phyloP scores from a whole-genome alignment of 345 rosid genomes.

The Bruguiera parviflora region DNA sequence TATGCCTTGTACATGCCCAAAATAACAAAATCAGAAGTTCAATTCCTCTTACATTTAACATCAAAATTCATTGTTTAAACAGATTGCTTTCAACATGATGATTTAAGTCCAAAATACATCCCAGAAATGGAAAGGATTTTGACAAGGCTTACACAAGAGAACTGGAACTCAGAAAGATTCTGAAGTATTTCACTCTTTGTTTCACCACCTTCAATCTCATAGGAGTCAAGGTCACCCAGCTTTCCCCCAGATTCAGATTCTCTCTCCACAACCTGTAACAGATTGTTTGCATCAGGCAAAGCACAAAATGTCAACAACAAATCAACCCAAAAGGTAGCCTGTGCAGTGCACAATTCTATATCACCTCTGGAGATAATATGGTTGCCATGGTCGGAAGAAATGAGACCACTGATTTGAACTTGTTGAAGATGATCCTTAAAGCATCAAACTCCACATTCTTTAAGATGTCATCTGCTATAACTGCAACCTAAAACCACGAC shows the following conservation, averaged over 20 bases:
- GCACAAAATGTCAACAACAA: neutral
- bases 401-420: constrained; percentile 73
- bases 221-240: constrained; percentile 86
- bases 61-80: neutral
- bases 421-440: constrained; percentile 84
- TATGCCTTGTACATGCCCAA: neutral
- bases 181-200: constrained; percentile 91
- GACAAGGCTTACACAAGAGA: constrained; percentile 78
- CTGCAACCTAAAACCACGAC: constrained; percentile 65
- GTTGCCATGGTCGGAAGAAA: constrained; percentile 81
- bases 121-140: neutral
- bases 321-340: constrained; percentile 4
- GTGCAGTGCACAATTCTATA: constrained; percentile 18
- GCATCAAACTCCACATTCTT: constrained; percentile 94
- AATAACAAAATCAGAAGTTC: neutral
- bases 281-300: constrained; percentile 1
- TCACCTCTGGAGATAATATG: constrained; percentile 81
- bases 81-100: neutral
- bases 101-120: neutral
- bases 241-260: constrained; percentile 84
- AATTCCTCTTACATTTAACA: neutral
- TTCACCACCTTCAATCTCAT: constrained; percentile 96
- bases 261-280: constrained; percentile 67
- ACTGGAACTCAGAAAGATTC: constrained; percentile 90
- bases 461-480: constrained; percentile 91